phyloP scores from a whole-genome alignment of 768 basidiomycete species.

The Cyathus striatus region DNA sequence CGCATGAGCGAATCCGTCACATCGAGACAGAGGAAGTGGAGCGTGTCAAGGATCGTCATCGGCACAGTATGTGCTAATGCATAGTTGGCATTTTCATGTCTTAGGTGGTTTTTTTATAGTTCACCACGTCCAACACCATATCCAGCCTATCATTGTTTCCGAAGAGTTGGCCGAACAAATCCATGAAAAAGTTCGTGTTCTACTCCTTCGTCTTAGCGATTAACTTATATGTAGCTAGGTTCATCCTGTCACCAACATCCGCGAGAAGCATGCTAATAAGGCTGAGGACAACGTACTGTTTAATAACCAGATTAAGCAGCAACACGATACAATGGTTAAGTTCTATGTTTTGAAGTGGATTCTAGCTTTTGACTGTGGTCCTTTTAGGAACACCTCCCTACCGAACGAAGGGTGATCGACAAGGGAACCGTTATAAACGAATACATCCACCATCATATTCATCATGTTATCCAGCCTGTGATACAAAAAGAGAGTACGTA shows the following conservation, averaged over 20 bases:
- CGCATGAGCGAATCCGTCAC: conserved; percentile 20
- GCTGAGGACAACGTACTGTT: conserved; percentile 21
- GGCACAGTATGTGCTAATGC: conserved; percentile 22
- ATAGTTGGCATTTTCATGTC: no score
- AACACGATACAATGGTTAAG: conserved; percentile 19
- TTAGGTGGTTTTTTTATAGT: conserved; percentile 14
- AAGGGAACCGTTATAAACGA: conserved; percentile 26
- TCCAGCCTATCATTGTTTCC: conserved; percentile 22
- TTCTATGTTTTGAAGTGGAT: neutral
- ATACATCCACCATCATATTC: conserved; percentile 27
- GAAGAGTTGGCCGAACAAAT: conserved; percentile 19
- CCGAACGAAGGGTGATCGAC: conserved; percentile 25
- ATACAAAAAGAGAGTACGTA: conserved; percentile 32
- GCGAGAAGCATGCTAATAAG: conserved; percentile 21
- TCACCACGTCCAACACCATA: conserved; percentile 34
- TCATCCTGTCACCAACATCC: conserved; percentile 19
- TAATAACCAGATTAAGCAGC: conserved; percentile 19
- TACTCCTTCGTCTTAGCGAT: neutral
- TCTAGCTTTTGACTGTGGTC: neutral
- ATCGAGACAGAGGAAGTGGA: conserved; percentile 24
- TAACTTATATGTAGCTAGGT: conserved; percentile 9
- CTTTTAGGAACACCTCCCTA: conserved; percentile 13
- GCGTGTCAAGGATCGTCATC: conserved; percentile 24
- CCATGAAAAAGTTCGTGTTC: conserved; percentile 15
- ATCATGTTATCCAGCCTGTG: conserved; percentile 31